Evolutionary conservation across 345 rosid genomes (phyloP).

Genomic region (Melastoma malabathricum): DNA sequence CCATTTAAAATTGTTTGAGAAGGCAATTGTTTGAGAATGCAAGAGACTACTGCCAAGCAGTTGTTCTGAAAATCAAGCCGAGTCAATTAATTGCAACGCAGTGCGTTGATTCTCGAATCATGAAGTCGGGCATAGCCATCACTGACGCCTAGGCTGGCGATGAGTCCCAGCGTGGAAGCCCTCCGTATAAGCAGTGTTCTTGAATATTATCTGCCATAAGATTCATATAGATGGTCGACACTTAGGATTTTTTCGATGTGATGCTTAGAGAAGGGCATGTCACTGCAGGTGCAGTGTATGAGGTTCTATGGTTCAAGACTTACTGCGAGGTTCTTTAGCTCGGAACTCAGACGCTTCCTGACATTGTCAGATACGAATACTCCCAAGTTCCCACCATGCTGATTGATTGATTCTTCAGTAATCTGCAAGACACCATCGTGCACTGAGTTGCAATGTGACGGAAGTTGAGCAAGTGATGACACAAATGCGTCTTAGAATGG

Average conservation of each 20-base stretch:
- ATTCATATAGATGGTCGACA: not conserved
- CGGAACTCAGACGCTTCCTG: slow-evolving; percentile 39
- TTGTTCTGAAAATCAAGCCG: too few relatives aligned
- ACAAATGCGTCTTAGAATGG: not conserved
- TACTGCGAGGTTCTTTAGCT: slow-evolving; percentile 51
- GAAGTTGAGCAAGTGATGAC: not conserved
- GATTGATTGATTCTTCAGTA: slow-evolving; percentile 23
- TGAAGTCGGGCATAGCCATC: not conserved
- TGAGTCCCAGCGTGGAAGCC: slow-evolving; percentile 62
- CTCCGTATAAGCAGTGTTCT: slow-evolving; percentile 71
- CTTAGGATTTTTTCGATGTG: not conserved
- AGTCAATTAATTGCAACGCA: too few relatives aligned
- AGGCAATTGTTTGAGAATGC: too few relatives aligned
- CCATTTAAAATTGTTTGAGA: too few relatives aligned
- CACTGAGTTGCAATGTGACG: not conserved
- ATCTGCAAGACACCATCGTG: slow-evolving; percentile 22
- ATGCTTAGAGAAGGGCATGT: not conserved
- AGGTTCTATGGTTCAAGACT: slow-evolving; percentile 14
- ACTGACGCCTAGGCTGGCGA: slow-evolving; percentile 22
- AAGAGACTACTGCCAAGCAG: too few relatives aligned
- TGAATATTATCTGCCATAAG: slow-evolving; percentile 53
- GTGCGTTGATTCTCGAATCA: too few relatives aligned
- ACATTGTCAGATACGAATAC: slow-evolving; percentile 27
- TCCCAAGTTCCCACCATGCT: slow-evolving; percentile 40
- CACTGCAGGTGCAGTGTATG: too few relatives aligned